Evolutionary conservation across 371 early-diverging fungal genomes (phyloP).

Genomic region (Mycotypha africana): DNA sequence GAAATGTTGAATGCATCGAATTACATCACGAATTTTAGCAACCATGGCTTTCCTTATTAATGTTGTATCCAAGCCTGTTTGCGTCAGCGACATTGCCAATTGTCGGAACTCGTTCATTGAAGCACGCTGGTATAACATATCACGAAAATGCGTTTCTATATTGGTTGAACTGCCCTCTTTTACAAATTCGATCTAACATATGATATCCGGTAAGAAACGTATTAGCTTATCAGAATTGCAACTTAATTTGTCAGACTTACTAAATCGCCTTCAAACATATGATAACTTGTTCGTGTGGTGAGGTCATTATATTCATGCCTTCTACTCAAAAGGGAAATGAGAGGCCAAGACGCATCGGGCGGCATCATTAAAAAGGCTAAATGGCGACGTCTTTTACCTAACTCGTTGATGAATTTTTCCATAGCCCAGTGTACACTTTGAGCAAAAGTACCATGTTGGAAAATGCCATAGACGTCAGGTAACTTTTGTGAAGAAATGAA

Average conservation of each 20-base stretch:
- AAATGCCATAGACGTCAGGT: constrained; percentile 47
- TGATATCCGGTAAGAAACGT: too few relatives aligned
- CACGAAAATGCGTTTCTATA: constrained; percentile 55
- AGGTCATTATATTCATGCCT: constrained; percentile 71
- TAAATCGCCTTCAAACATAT: constrained; percentile 55
- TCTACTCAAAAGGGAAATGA: constrained; percentile 72
- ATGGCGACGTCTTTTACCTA: constrained; percentile 50
- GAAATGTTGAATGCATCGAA: constrained; percentile 58
- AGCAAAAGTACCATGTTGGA: constrained; percentile 40
- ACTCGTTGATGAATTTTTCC: constrained; percentile 56
- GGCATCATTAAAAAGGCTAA: constrained; percentile 61
- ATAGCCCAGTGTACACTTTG: constrained; percentile 64
- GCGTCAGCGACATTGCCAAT: constrained; percentile 37
- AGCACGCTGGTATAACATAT: constrained; percentile 71
- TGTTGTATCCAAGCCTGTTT: constrained; percentile 40
- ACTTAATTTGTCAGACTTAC: constrained; percentile 10
- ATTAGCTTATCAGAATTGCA: neutral
- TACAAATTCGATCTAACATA: constrained; percentile 56
- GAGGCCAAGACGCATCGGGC: constrained; percentile 77
- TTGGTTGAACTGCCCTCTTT: constrained; percentile 55
- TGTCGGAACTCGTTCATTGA: constrained; percentile 70
- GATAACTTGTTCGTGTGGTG: constrained; percentile 51
- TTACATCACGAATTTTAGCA: constrained; percentile 57
- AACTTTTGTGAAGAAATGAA: constrained; percentile 13
- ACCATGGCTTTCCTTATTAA: constrained; percentile 68